Evolutionary conservation across 768 basidiomycete species (phyloP), one percentile per base, ranked within the genome.

Genomic region (Hydnomerulius pinastri): DNA sequence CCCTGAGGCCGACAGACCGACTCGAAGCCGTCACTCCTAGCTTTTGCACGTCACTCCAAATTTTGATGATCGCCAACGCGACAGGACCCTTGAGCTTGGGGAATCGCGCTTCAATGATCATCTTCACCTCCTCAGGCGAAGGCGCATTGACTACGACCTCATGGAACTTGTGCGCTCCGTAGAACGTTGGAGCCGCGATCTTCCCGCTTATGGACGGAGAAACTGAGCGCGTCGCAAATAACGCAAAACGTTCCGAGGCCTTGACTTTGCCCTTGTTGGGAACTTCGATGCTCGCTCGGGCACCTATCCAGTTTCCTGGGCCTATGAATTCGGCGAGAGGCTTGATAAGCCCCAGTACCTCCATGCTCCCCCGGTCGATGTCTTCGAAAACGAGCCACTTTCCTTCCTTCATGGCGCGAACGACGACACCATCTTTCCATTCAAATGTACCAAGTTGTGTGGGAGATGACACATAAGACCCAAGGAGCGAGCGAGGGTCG

Each of bases 341-440:
- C 44, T 93, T 87, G 58, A 98, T 76, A 42, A 91, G 80, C 0
- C 90, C 91, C 4, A 98, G 79, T 3, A 98, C 87, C 62, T 99
- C 97, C 52, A 76, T 85, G 55, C 90, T 91, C 15, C 87, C 96
- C 40, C 86, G 80, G 68, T 99, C 97, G 35, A 98, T 82, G 63
- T 98, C 92, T 63, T 97, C 86, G 39, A 99, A 79, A 9, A 98
- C 83, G 3, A 98, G 76, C 95, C 95, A 98, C 63, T 83, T 82
- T 2, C 97, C 97, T 60, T 91, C 86, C 35, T 83, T 78, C 79
- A 98, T 86, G 1, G 95, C 87, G 32, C 90, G 87, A 9, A 95
- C 85, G 29, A 99, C 76, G 0, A 94, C 86, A 6, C 97, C 97
- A 55, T 98, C 94, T 69, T 88, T 91, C 91, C 95, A 99, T 58